Base-by-base conservation (phyloP, 805 yeast genomes). In the Teunomyces cretensis region DNA sequence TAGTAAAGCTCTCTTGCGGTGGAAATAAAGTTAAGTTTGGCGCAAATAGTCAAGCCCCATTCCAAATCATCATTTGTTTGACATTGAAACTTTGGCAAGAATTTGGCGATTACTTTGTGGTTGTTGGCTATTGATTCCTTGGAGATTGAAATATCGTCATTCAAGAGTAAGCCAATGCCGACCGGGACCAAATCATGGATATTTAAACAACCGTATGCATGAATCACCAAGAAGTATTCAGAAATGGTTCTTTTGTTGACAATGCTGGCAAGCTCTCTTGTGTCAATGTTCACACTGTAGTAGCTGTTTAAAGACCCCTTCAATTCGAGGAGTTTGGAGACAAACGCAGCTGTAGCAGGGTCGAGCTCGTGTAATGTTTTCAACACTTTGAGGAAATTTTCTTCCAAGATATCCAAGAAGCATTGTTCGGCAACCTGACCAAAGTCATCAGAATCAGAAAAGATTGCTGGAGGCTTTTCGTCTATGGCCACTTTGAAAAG, bases 1-100 rank as follows among this genome's bases (percentile, higher is more conserved):
- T 75, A 72, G 60, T 77, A 83, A 3, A 86, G 67, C 27, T 74
- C 68, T 46, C 74, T 73, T 0, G 86, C 80, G 9, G 86, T 81
- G 6, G 74, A 65, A n/a, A 80, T 72, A 33, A 86, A 60, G 53
- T 77, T 79, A 59, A 86, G 70, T 53, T 83, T 76, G 9, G 90
- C 86, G 66, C 92, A 85, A 4, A 86, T 70, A 2, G 88, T 78
- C 42, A 86, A 66, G 37, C 84, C 78, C 92, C 92, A 86, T 61
- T 86, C 94, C 49, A 84, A 72, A 58, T 86, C 95, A 58, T 86
- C 91, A 56, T 83, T 84, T 7, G 83, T 82, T 43, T 75, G 66
- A 55, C 81, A 82, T 36, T 81, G 72, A 57, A 71, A 86, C 16
- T 73, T 74, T 4, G 88, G 88, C 30, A 86, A 64, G 39, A 79